phyloP scores from a whole-genome alignment of 495 filamentous ascomycete species.

The Podospora comata region DNA sequence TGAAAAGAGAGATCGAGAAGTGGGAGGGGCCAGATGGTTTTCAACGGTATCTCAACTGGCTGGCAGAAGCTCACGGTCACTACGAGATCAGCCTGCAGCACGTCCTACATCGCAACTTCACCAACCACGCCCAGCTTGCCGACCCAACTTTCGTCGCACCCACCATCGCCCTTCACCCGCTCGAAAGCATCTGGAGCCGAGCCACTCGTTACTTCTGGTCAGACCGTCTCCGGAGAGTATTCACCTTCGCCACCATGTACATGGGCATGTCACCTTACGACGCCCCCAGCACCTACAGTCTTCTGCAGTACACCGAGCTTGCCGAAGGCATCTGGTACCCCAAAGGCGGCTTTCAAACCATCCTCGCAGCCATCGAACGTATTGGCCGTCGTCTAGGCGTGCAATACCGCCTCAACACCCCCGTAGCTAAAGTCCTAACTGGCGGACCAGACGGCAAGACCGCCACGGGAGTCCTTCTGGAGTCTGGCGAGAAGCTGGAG shows the following conservation, averaged over 20 bases:
- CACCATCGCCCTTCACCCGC: constrained; percentile 58
- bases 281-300: constrained; percentile 66
- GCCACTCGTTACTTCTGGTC: constrained; percentile 62
- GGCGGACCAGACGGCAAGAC: constrained; percentile 36
- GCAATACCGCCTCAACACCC: constrained; percentile 52
- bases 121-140: constrained; percentile 49
- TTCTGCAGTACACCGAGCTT: constrained; percentile 70
- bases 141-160: constrained; percentile 50
- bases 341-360: constrained; percentile 61
- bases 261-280: constrained; percentile 74
- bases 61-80: constrained; percentile 60
- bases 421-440: constrained; percentile 50
- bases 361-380: constrained; percentile 54
- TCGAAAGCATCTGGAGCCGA: constrained; percentile 60
- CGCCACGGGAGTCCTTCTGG: constrained; percentile 55
- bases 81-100: constrained; percentile 60
- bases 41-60: constrained; percentile 56
- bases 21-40: constrained; percentile 65
- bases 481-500: constrained; percentile 47
- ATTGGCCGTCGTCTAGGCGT: constrained; percentile 57
- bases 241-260: constrained; percentile 75
- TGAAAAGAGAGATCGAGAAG: constrained; percentile 65
- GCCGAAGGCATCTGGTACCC: constrained; percentile 75
- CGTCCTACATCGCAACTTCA: constrained; percentile 63
- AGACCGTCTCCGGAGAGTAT: constrained; percentile 61